Evolutionary conservation across 1,284 basidiomycete species (phyloP).

Genomic region (Thecaphora thlaspeos): DNA sequence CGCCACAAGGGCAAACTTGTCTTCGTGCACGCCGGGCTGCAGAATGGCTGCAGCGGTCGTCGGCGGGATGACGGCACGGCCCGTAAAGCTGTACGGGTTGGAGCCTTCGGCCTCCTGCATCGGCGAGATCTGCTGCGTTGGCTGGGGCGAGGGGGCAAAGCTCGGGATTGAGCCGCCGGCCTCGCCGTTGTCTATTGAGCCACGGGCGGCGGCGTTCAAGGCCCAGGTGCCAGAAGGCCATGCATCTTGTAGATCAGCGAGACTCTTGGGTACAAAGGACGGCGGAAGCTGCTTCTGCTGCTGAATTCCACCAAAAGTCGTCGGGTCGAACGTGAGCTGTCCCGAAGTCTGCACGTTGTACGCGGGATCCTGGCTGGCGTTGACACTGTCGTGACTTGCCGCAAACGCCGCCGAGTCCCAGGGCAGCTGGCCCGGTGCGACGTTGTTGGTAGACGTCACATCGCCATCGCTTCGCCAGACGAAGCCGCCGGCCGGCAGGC

Average conservation of each 20-base stretch:
- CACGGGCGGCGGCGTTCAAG: conserved; percentile 6
- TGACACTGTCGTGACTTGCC: conserved; percentile 16
- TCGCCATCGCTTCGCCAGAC: conserved; percentile 40
- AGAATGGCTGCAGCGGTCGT: conserved; percentile 20
- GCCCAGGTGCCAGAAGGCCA: conserved; percentile 33
- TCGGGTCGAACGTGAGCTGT: not conserved
- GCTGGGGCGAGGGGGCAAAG: conserved; percentile 29
- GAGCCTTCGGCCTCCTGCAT: conserved; percentile 7
- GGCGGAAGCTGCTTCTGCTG: not conserved
- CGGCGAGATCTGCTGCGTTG: not conserved
- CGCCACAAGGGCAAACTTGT: conserved; percentile 32
- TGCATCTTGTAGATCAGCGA: conserved; percentile 31
- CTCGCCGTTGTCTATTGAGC: not conserved
- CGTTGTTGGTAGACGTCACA: conserved; percentile 14
- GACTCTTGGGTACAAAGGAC: conserved; percentile 24
- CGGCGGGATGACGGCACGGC: conserved; percentile 7
- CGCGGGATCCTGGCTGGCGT: not conserved
- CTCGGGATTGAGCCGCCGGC: conserved; percentile 6
- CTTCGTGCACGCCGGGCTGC: conserved; percentile 37
- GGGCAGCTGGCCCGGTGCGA: conserved; percentile 13
- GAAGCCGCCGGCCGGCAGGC: conserved; percentile 41
- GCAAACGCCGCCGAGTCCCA: conserved; percentile 32
- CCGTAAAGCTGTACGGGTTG: conserved; percentile 22
- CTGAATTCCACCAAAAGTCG: not conserved
- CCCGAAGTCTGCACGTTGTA: conserved; percentile 1